Base-by-base conservation (phyloP, 202 grass and related monocot species). In the Carex arenaria region DNA sequence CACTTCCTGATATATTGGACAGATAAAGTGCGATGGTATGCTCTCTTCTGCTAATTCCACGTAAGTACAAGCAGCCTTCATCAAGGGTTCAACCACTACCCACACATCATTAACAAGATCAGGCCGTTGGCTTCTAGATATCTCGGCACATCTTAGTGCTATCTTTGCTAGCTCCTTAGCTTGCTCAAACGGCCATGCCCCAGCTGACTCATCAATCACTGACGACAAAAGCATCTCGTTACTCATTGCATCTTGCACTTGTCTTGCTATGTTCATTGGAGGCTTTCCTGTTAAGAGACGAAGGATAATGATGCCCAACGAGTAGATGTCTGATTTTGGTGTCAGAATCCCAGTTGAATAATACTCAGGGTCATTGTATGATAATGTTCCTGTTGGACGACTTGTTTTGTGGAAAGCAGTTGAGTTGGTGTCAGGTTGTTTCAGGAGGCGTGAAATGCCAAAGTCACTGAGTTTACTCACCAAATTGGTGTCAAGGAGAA, bases 311-410 rank as follows among this genome's bases (percentile, higher is more conserved):
- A 97, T 84, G 9, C 94, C 94, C 0, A 97, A 87, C 22, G 91
- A 89, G 82, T 97, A 97, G 12, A 94, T 69, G 78, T 97, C 94
- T 38, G 94, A 97, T 72, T 80, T 71, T 60, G 85, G 63, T 22
- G 89, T 92, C 72, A 92, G 42, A 66, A 87, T 83, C 59, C 89
- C 89, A 0, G 89, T 94, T 38, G 77, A 78, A 51, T 92, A 68
- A 77, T 86, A 90, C 79, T 97, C 94, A 47, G 91, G 94, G 62
- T 97, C 94, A 64, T 88, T 92, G 69, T 94, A 97, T 17, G 83
- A 64, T 60, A 91, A 92, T 13, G 92, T 94, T 17, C 92, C 92
- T 36, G 62, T 84, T 63, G 87, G 85, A 74, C 78, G 85, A 1
- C 43, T 90, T 1, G 84, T 88, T 42, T 63, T 61, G 72, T 62